Evolutionary conservation across 1,284 basidiomycete species (phyloP).

Genomic region (Hymenochaete sp.): DNA sequence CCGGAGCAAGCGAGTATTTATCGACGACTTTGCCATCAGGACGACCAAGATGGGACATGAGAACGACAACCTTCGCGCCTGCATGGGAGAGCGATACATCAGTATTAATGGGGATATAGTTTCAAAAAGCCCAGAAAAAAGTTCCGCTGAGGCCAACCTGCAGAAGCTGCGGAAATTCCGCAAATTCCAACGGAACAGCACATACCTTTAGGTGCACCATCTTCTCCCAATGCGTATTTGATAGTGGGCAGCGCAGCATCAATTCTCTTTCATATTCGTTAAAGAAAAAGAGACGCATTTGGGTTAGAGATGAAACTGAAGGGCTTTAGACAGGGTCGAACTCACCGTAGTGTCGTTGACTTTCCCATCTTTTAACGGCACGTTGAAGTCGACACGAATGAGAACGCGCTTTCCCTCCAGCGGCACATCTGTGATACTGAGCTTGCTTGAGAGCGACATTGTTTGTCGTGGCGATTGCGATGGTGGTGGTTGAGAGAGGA

Average conservation of each 20-base stretch:
- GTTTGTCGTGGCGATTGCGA: not conserved
- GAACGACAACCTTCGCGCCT: slow-evolving; percentile 81
- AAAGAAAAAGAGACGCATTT: slow-evolving; percentile 12
- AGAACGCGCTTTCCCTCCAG: slow-evolving; percentile 89
- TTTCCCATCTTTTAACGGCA: slow-evolving; percentile 80
- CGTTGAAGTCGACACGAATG: slow-evolving; percentile 98
- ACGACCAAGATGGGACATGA: slow-evolving; percentile 98
- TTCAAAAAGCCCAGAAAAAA: slow-evolving; percentile 4
- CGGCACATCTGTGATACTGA: slow-evolving; percentile 86
- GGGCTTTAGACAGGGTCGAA: not conserved
- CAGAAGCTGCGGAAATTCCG: too few species aligned
- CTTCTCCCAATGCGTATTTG: slow-evolving; percentile 86
- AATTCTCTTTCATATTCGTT: slow-evolving; percentile 93
- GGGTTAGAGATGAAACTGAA: slow-evolving; percentile 9
- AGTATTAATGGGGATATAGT: slow-evolving; percentile 12
- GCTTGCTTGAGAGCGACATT: slow-evolving; percentile 96
- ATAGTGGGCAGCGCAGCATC: slow-evolving; percentile 94
- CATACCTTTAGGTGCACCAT: slow-evolving; percentile 43
- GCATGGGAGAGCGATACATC: slow-evolving; percentile 9
- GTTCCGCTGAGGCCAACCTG: too few species aligned
- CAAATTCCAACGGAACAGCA: too few species aligned
- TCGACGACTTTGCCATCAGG: slow-evolving; percentile 86
- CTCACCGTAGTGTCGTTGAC: slow-evolving; percentile 95
- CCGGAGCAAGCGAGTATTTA: slow-evolving; percentile 90
- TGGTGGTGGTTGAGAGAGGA: not conserved